Evolutionary conservation across 2,329 filamentous ascomycete species (phyloP), one percentile per base, ranked within the genome.

Genomic region (Calonectria henricotiae): DNA sequence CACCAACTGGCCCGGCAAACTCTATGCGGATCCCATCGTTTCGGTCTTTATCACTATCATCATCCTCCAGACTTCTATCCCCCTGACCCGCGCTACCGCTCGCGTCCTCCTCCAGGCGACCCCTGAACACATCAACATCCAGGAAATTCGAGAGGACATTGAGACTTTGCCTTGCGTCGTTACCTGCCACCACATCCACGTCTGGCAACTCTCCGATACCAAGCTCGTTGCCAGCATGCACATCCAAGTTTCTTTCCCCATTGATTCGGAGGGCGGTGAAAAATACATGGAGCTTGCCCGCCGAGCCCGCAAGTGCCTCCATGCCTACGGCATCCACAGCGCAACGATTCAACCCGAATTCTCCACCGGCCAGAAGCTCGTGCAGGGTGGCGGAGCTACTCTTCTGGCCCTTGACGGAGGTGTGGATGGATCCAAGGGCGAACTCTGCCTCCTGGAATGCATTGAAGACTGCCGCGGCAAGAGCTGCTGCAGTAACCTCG

Each of bases 281-380:
- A 91, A 92, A 78, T 99, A 98, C 84, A 99, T 99, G 96, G 89
- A 92, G 73, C 89, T 99, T 44, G 94, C 96, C 23, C 91, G 90
- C 69, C 91, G 93, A 67, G 93, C 97, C 20, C 89, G 95, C 58
- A 92, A 92, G 78, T 99, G 96, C 78, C 90, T 99, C 3, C 96
- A 99, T 82, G 95, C 91, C 41, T 98, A 97, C 77, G 96, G 96
- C 67, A 98, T 99, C 74, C 96, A 99, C 85, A 97, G 94, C 43
- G 96, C 95, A 41, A 99, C 96, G 13, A 98, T 99, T 76, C 96
- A 99, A 83, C 96, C 96, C 6, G 96, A 99, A 82, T 99, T 92
- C 76, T 91, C 89, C 72, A 81, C 89, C 30, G 89, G 89, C 73
- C 78, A 83, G 46, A 80, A 82, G 62, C 87, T 86, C 72, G 80